Evolutionary conservation across 257 asterid genomes (phyloP).

Genomic region (Salvia rosmarinus): DNA sequence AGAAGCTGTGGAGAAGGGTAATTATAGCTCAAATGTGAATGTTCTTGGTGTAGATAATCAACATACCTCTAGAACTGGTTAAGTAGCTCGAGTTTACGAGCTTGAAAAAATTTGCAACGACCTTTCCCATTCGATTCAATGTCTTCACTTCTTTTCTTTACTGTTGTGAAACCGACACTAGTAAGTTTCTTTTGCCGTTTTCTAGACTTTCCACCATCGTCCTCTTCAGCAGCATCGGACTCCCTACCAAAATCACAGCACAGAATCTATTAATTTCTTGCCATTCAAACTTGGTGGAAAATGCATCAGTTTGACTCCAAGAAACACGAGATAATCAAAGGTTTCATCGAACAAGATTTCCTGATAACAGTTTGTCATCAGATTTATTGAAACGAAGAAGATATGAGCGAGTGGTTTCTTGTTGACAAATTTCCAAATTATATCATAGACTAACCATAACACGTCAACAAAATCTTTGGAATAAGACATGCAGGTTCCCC

Average conservation of each 20-base stretch:
- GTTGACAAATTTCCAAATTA: background rate
- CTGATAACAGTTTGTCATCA: background rate
- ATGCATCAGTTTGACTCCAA: background rate
- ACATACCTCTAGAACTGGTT: slow-evolving; percentile 54
- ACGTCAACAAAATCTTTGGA: slow-evolving; percentile 73
- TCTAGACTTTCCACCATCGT: slow-evolving; percentile 45
- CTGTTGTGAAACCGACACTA: slow-evolving; percentile 56
- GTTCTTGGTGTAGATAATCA: background rate
- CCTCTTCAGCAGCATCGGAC: slow-evolving; percentile 68
- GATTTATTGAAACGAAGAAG: slow-evolving; percentile 19
- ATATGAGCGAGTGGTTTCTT: background rate
- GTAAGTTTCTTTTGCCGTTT: slow-evolving; percentile 82
- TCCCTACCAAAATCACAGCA: slow-evolving; percentile 56
- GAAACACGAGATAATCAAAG: slow-evolving; percentile 10
- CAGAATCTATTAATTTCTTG: slow-evolving; percentile 2
- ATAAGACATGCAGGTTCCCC: slow-evolving; percentile 91
- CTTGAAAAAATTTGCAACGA: slow-evolving; percentile 87
- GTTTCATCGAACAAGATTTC: background rate
- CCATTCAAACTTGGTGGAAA: background rate
- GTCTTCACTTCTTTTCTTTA: slow-evolving; percentile 76
- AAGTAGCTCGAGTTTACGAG: slow-evolving; percentile 88
- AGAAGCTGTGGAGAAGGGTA: background rate
- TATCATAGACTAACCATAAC: slow-evolving; percentile 62
- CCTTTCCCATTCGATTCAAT: slow-evolving; percentile 82
- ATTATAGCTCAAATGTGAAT: background rate